These are phyloP conservation scores for Strombidium stylifer DNA, from an alignment of 73 alveolate genomes.

Conservation along the genomic window DNA sequence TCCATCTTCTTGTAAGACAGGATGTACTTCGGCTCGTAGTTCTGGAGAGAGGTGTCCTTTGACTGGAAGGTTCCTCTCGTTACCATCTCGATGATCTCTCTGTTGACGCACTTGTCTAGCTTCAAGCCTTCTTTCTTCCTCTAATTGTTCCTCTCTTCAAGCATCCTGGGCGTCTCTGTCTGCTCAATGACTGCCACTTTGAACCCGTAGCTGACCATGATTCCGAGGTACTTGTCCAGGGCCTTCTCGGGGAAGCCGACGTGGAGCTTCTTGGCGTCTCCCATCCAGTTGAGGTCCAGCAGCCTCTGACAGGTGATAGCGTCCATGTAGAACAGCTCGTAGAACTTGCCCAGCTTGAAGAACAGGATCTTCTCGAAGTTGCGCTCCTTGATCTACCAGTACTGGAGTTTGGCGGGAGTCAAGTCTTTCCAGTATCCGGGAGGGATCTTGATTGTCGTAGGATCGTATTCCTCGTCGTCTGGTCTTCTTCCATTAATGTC, in stretches of 20 bases:
- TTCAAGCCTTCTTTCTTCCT: neutral
- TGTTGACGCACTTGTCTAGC: constrained; percentile 46
- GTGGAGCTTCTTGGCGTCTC: constrained; percentile 66
- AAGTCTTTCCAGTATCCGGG: constrained; percentile 43
- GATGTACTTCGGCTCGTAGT: constrained; percentile 42
- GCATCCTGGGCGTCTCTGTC: constrained; percentile 84
- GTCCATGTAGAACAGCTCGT: constrained; percentile 76
- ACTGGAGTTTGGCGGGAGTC: constrained; percentile 77
- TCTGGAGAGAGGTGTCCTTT: neutral
- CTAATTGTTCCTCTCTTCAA: constrained; percentile 68
- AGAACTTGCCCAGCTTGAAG: constrained; percentile 81
- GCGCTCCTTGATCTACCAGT: constrained; percentile 71
- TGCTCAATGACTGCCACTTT: constrained; percentile 94
- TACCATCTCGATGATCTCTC: constrained; percentile 86
- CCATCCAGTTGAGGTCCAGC: constrained; percentile 81
- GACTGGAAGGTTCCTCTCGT: constrained; percentile 74
- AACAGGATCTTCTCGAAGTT: constrained; percentile 77
- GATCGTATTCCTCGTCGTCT: constrained; percentile 74
- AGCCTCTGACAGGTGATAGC: constrained; percentile 68
- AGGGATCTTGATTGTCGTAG: constrained; percentile 76
- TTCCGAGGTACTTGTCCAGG: constrained; percentile 73
- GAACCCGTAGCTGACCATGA: constrained; percentile 74
- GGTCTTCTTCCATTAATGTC: constrained; percentile 54
- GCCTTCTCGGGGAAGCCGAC: constrained; percentile 94
- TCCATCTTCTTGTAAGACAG: constrained; percentile 20